Evolutionary conservation across 2,329 filamentous ascomycete genomes (phyloP).

Genomic region (Penicillium sp.): DNA sequence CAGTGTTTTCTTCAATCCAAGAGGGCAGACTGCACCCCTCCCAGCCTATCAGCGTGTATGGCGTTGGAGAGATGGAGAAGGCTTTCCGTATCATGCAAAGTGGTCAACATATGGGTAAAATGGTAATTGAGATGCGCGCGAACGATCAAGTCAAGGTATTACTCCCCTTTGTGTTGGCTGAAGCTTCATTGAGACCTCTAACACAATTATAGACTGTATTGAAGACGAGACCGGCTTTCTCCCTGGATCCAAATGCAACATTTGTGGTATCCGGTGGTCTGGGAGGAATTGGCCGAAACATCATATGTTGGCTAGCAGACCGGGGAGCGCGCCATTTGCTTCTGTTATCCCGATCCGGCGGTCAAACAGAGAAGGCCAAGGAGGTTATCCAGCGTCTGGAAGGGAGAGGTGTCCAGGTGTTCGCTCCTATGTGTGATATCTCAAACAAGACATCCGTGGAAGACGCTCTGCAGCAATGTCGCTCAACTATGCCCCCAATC

Average conservation of each 20-base stretch:
- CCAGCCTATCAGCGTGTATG: neutral
- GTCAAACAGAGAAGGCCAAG: neutral
- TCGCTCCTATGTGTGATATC: constrained; percentile 30
- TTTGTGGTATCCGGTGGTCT: constrained; percentile 39
- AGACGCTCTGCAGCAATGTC: neutral
- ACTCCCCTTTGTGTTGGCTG: neutral
- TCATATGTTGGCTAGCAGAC: constrained; percentile 35
- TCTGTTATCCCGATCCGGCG: constrained; percentile 23
- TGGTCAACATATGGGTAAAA: constrained; percentile 4
- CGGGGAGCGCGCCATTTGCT: constrained; percentile 38
- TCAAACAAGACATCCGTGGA: constrained; percentile 26
- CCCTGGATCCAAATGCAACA: constrained; percentile 14
- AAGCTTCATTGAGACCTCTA: neutral
- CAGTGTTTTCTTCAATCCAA: neutral
- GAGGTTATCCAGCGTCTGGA: constrained; percentile 3
- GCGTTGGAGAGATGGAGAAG: constrained; percentile 5
- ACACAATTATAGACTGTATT: constrained; percentile 6
- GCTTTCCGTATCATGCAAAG: constrained; percentile 8
- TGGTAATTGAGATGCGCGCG: constrained; percentile 2
- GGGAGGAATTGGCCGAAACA: constrained; percentile 34
- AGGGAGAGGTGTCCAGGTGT: neutral
- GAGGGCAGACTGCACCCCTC: neutral
- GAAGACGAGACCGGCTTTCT: neutral
- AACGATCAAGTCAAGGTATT: neutral
- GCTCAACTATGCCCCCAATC: constrained; percentile 23